Percentiles rank a stretch among this genome's conserved stretches.
Evolutionary conservation across 2,329 filamentous ascomycete genomes (phyloP).

Genomic region (Ceratocystis destructans): DNA sequence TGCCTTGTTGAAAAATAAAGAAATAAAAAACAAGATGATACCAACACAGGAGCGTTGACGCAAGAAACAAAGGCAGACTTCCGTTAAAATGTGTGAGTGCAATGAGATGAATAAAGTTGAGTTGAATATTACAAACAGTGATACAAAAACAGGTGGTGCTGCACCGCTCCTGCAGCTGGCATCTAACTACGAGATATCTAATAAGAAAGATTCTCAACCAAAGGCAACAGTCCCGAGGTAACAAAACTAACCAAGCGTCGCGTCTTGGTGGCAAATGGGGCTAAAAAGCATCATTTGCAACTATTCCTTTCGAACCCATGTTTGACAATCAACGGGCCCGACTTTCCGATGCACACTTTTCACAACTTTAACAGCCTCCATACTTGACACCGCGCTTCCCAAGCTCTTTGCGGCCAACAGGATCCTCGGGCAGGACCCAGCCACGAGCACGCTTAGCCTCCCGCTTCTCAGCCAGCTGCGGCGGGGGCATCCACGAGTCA

Average conservation of each 20-base stretch:
- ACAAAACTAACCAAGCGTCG: no score
- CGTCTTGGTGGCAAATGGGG: neutral
- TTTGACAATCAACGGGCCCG: neutral
- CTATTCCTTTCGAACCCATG: neutral
- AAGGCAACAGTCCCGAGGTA: neutral
- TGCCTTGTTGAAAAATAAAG: neutral
- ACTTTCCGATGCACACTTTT: neutral
- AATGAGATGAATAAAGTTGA: neutral
- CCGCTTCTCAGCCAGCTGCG: conserved; percentile 59
- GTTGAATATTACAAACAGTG: neutral
- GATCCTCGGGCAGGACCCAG: conserved; percentile 64
- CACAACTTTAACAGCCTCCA: conserved; percentile 2
- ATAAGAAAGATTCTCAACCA: neutral
- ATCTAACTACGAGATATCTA: neutral
- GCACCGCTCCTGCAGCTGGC: neutral
- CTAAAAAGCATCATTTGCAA: neutral
- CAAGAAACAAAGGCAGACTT: neutral
- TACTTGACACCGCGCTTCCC: conserved; percentile 45
- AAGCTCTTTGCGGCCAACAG: conserved; percentile 56
- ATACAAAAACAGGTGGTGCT: neutral
- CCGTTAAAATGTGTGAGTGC: neutral
- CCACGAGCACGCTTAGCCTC: conserved; percentile 60
- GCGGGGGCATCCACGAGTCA: conserved; percentile 63
- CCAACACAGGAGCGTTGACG: neutral
- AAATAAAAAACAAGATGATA: conserved; percentile 16